phyloP scores from a whole-genome alignment of 31 red algal species.

The Odonthalia washingtoniensis region DNA sequence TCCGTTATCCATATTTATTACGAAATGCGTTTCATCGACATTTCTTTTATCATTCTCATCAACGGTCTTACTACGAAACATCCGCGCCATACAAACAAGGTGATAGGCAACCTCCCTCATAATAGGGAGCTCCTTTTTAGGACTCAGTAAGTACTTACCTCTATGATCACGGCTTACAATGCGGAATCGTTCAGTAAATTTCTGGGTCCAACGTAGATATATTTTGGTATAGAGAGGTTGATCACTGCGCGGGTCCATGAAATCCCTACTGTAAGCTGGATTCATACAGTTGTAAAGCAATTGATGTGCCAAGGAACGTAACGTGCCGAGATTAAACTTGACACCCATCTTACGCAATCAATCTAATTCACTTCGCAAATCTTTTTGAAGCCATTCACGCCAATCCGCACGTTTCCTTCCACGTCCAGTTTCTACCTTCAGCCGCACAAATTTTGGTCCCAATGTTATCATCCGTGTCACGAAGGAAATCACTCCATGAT shows the following conservation, averaged over 20 bases:
- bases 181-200: conserved; percentile 3
- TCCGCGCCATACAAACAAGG: neutral
- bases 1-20: too few relatives aligned
- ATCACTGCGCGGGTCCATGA: neutral
- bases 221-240: neutral
- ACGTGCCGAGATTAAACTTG: conserved; percentile 13
- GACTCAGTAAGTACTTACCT: conserved; percentile 1
- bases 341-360: conserved; percentile 9
- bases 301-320: neutral
- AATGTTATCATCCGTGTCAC: neutral
- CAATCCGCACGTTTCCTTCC: neutral
- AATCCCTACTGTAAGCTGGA: neutral
- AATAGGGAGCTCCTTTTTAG: neutral
- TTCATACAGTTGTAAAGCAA: neutral
- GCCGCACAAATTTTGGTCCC: neutral
- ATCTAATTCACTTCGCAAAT: conserved; percentile 13
- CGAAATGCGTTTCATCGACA: conserved; percentile 34
- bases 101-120: conserved; percentile 1
- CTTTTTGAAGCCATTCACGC: neutral
- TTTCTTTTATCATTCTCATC: conserved; percentile 17
- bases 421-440: neutral
- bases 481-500: too few relatives aligned
- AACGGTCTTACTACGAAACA: neutral
- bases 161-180: neutral
- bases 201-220: neutral